Evolutionary conservation across 345 rosid species (phyloP).

Genomic region (Firmiana major): DNA sequence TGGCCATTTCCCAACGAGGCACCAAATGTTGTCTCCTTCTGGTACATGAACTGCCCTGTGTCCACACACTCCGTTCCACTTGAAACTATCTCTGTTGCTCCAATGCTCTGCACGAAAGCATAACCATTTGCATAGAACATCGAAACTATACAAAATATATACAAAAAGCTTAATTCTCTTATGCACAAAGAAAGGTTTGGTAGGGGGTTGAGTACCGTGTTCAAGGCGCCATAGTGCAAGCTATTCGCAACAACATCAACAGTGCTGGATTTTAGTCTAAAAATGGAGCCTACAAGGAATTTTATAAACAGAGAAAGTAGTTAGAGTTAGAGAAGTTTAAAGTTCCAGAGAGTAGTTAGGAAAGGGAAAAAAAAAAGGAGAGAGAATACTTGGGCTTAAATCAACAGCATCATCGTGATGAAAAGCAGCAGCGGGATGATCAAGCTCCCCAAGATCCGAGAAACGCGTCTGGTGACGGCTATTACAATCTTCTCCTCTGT

Average conservation of each 20-base stretch:
- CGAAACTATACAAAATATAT: background rate
- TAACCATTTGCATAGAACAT: background rate
- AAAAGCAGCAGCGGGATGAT: constrained; percentile 53
- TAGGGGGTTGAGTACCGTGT: constrained; percentile 49
- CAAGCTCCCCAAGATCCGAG: constrained; percentile 74
- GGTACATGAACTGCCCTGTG: constrained; percentile 54
- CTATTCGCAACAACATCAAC: constrained; percentile 49
- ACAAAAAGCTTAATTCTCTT: background rate
- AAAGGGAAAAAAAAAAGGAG: background rate
- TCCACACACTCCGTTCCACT: constrained; percentile 57
- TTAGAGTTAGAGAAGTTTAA: constrained; percentile 13
- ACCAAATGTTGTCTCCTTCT: constrained; percentile 42
- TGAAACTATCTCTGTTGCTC: constrained; percentile 36
- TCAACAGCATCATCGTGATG: constrained; percentile 64
- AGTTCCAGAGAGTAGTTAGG: background rate
- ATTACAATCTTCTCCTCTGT: constrained; percentile 43
- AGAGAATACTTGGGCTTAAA: constrained; percentile 68
- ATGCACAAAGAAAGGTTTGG: constrained; percentile 14
- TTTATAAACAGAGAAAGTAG: background rate
- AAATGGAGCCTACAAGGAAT: constrained; percentile 43
- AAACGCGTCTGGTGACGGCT: constrained; percentile 40
- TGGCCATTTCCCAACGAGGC: constrained; percentile 53
- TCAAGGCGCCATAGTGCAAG: constrained; percentile 55
- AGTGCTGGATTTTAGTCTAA: constrained; percentile 49
- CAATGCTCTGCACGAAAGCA: constrained; percentile 25